phyloP scores from a whole-genome alignment of 2,329 filamentous ascomycete species.

The Claviceps digitariae region DNA sequence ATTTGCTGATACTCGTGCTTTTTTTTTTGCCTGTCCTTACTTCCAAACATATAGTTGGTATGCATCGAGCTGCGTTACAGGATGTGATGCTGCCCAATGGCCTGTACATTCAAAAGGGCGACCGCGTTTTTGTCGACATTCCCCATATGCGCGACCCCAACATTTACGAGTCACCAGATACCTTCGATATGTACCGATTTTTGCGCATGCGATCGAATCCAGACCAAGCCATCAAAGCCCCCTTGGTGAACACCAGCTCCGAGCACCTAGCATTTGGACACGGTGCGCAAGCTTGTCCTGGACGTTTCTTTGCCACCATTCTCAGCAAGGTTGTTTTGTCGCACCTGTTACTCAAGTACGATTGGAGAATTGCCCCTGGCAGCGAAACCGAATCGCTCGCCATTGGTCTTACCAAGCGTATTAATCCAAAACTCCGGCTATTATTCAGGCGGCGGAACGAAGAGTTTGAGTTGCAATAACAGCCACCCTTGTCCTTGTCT shows the following conservation, averaged over 20 bases:
- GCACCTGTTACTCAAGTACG: conserved; percentile 7
- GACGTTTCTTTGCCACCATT: conserved; percentile 6
- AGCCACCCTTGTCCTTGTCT: background rate
- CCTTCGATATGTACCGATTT: conserved; percentile 7
- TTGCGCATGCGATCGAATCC: conserved; percentile 5
- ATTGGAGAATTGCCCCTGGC: conserved; percentile 4
- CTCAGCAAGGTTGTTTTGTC: conserved; percentile 5
- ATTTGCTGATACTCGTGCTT: background rate
- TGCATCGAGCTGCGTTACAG: conserved; percentile 6
- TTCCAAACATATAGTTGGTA: conserved; percentile 1
- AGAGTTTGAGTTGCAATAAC: conserved; percentile 5
- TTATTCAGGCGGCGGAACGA: conserved; percentile 3
- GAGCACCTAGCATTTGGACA: conserved; percentile 7
- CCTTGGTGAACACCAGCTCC: conserved; percentile 5
- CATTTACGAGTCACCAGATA: conserved; percentile 5
- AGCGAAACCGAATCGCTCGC: conserved; percentile 1
- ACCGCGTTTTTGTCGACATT: conserved; percentile 7
- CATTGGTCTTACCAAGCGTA: conserved; percentile 5
- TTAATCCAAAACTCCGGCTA: conserved; percentile 4
- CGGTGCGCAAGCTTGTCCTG: conserved; percentile 6
- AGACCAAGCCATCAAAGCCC: conserved; percentile 5
- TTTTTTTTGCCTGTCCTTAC: background rate
- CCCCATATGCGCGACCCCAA: conserved; percentile 6
- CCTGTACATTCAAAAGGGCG: conserved; percentile 3
- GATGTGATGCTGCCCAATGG: conserved; percentile 5